phyloP scores from a whole-genome alignment of 2,329 filamentous ascomycete species.

The Fusarium sp. region DNA sequence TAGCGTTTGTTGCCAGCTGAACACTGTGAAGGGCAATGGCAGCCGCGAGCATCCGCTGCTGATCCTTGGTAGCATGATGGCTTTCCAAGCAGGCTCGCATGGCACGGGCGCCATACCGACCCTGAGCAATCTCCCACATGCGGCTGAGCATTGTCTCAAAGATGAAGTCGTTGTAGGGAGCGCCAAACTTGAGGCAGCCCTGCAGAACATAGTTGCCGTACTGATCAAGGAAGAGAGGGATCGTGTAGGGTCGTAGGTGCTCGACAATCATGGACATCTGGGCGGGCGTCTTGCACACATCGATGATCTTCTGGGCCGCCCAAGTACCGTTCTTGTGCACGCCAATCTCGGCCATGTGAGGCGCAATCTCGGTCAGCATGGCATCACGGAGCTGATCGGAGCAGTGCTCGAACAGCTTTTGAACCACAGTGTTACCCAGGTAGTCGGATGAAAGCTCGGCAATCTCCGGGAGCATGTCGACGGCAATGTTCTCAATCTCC shows the following conservation, averaged over 20 bases:
- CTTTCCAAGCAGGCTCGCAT: constrained; percentile 98
- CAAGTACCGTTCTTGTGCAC: constrained; percentile 99
- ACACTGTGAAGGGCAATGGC: constrained; percentile 97
- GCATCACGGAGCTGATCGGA: constrained; percentile 89
- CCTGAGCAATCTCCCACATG: constrained; percentile 94
- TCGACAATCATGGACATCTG: constrained; percentile 91
- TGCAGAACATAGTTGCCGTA: constrained; percentile 99
- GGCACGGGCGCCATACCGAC: constrained; percentile 91
- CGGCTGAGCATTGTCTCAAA: constrained; percentile 96
- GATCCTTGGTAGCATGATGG: constrained; percentile 93
- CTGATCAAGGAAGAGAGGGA: constrained; percentile 94
- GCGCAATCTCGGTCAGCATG: constrained; percentile 89
- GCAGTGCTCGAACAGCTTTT: constrained; percentile 98
- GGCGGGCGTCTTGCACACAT: constrained; percentile 85
- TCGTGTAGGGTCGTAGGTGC: constrained; percentile 84
- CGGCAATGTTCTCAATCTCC: constrained; percentile 92
- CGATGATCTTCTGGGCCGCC: constrained; percentile 99
- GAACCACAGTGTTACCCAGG: constrained; percentile 98
- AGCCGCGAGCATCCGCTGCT: constrained; percentile 93
- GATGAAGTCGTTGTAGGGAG: constrained; percentile 94
- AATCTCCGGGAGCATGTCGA: constrained; percentile 96
- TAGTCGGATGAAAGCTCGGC: constrained; percentile 96
- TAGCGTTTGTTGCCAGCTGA: constrained; percentile 94
- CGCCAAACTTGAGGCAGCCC: constrained; percentile 91
- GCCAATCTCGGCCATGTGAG: constrained; percentile 95